These are phyloP conservation scores for Geosiphon pyriformis DNA, from an alignment of 192 early-diverging fungal genomes.

Conservation along the genomic window DNA sequence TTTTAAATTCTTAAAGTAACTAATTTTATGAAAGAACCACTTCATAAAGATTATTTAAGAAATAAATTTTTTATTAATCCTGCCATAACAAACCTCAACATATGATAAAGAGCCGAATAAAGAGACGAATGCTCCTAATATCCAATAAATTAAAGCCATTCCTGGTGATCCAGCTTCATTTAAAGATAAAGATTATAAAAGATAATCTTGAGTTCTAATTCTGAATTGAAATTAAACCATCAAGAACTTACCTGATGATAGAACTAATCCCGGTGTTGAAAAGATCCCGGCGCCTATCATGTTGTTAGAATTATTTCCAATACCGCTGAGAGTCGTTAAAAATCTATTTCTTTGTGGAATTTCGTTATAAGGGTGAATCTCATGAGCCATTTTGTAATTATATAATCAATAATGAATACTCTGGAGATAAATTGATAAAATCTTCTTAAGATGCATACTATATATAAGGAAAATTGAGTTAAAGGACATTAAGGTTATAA, in stretches of 20 bases:
- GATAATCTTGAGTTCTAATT: background rate
- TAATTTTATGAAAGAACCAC: background rate
- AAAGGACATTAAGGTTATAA: no score
- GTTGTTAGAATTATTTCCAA: conserved; percentile 8
- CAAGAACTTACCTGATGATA: background rate
- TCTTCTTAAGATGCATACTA: no score
- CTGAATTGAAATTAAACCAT: no score
- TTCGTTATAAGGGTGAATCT: no score
- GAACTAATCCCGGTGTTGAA: background rate
- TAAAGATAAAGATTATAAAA: background rate
- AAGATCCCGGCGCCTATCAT: conserved; percentile 5
- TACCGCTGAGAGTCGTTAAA: background rate
- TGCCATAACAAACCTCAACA: background rate
- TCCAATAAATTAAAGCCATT: conserved; percentile 1
- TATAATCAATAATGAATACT: no score
- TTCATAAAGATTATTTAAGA: background rate
- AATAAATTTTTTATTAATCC: no score
- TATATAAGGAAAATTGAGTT: no score
- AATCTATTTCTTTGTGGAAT: background rate
- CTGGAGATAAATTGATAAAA: no score
- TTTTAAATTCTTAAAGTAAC: background rate
- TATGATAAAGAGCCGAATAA: background rate
- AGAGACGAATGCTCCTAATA: background rate
- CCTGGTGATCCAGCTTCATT: background rate
- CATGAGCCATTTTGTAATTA: no score